phyloP scores from a whole-genome alignment of 495 filamentous ascomycete genomes.

The Xylaria scruposa region DNA sequence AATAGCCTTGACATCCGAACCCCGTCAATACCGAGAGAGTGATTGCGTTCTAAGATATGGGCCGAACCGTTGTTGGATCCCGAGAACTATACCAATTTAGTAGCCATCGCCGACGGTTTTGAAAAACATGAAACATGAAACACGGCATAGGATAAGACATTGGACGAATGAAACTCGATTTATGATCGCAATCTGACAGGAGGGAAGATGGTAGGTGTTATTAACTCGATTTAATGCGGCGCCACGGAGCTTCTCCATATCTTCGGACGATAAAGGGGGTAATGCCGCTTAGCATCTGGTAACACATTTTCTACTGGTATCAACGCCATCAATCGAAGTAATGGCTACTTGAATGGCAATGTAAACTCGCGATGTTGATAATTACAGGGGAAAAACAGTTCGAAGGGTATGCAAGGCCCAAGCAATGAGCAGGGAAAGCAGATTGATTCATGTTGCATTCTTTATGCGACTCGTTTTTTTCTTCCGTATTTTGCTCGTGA shows the following conservation, averaged over 20 bases:
- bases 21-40: slow-evolving; percentile 1
- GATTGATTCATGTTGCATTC: background rate
- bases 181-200: background rate
- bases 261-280: slow-evolving; percentile 25
- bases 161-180: background rate
- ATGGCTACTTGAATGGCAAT: background rate
- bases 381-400: background rate
- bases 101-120: background rate
- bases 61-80: background rate
- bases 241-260: slow-evolving; percentile 20
- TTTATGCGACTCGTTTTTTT: background rate
- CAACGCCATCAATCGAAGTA: background rate
- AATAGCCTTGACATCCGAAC: background rate
- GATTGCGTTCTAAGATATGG: background rate
- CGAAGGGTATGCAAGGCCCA: background rate
- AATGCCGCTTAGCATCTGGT: slow-evolving; percentile 18
- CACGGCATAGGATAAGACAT: background rate
- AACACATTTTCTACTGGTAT: background rate
- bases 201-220: background rate
- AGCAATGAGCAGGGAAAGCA: background rate
- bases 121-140: slow-evolving; percentile 12
- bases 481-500: background rate
- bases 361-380: background rate
- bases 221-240: background rate
- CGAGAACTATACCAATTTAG: slow-evolving; percentile 3